phyloP scores from a whole-genome alignment of 768 basidiomycete genomes.

The Fomitopsis pulvina region DNA sequence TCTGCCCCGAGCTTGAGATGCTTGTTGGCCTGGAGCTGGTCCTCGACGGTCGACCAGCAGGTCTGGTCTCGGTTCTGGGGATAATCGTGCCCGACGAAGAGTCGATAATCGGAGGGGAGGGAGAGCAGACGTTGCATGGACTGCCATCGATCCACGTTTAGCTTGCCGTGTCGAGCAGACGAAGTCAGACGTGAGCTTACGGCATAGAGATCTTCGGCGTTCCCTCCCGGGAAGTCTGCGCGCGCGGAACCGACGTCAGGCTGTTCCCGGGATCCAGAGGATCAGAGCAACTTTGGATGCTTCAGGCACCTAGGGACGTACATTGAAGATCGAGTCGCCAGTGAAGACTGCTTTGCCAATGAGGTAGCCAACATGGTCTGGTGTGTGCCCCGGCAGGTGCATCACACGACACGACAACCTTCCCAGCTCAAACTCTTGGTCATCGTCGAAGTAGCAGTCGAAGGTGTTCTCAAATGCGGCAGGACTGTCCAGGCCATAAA shows the following conservation, averaged over 20 bases:
- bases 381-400: conserved; percentile 33
- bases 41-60: conserved; percentile 27
- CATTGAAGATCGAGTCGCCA: conserved; percentile 34
- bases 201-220: conserved; percentile 27
- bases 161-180: not conserved
- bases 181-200: conserved; percentile 15
- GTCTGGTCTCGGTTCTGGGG: conserved; percentile 23
- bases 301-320: conserved; percentile 10
- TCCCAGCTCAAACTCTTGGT: conserved; percentile 28
- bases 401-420: conserved; percentile 24
- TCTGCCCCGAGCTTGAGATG: conserved; percentile 24
- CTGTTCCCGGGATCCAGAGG: conserved; percentile 8
- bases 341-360: conserved; percentile 31
- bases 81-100: conserved; percentile 35
- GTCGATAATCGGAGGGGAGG: conserved; percentile 26
- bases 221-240: conserved; percentile 33
- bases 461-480: conserved; percentile 22
- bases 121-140: conserved; percentile 31
- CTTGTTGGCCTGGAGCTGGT: conserved; percentile 25
- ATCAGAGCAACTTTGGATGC: not conserved
- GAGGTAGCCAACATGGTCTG: conserved; percentile 31
- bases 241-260: conserved; percentile 34
- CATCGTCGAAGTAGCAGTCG: conserved; percentile 29
- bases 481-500: conserved; percentile 25
- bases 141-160: conserved; percentile 11